Evolutionary conservation across 192 early-diverging fungal genomes (phyloP), one percentile per base, ranked within the genome.

Genomic region (Funneliformis mosseae): DNA sequence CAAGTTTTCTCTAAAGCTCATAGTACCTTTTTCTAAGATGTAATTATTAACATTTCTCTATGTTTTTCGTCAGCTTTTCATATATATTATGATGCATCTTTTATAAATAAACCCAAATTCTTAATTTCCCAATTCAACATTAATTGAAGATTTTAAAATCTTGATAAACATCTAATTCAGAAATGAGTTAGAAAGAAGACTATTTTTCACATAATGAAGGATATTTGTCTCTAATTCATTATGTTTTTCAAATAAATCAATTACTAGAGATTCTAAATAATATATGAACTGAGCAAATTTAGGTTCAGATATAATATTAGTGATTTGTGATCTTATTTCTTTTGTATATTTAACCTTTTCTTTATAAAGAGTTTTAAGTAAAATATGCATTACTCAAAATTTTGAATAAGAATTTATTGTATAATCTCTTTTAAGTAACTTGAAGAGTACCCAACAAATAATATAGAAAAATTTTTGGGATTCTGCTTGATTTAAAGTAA

Each of bases 191-290:
- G n/a, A n/a, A n/a, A n/a, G n/a, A n/a, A n/a, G n/a, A n/a, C n/a
- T n/a, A n/a, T n/a, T n/a, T n/a, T n/a, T n/a, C n/a, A n/a, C n/a
- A n/a, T n/a, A n/a, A n/a, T n/a, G n/a, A n/a, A n/a, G n/a, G n/a
- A n/a, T n/a, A n/a, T n/a, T n/a, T n/a, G n/a, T n/a, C n/a, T n/a
- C n/a, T n/a, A 60, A 60, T 25, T 64, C 62, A 23, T 23, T 21
- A 64, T 64, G 62, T 64, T 64, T 64, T 64, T 64, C 62, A 64
- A 64, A 64, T 23, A 64, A 23, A 8, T 64, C 3, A 64, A 64
- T 23, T 23, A 64, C 27, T 12, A 64, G 3, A 1, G 23, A 64
- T 23, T 64, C 62, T 25, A 64, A 64, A 64, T 64, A 27, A 64
- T 64, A 64, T 25, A 64, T 64, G 23, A 64, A 64, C 8, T 64